These are phyloP conservation scores for Boletus subparvulus DNA, from an alignment of 768 basidiomycete genomes.

Conservation along the genomic window DNA sequence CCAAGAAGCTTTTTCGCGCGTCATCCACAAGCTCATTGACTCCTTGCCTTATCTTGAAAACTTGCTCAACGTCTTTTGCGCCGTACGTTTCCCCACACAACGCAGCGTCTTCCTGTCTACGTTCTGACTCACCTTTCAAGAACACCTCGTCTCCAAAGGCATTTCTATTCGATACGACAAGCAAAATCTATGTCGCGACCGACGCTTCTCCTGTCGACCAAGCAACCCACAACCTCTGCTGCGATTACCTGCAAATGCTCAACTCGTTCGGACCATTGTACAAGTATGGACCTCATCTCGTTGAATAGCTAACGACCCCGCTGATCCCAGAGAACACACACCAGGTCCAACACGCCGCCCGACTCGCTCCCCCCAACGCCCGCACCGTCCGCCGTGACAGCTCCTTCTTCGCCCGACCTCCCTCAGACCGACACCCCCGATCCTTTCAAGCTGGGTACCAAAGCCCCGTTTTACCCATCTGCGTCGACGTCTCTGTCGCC, in stretches of 20 bases:
- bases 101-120: neutral
- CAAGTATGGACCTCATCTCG: constrained; percentile 47
- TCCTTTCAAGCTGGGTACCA: constrained; percentile 21
- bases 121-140: constrained; percentile 38
- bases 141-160: constrained; percentile 93
- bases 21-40: constrained; percentile 83
- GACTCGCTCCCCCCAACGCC: constrained; percentile 6
- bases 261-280: constrained; percentile 85
- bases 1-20: constrained; percentile 88
- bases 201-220: constrained; percentile 91
- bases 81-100: constrained; percentile 43
- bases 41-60: constrained; percentile 85
- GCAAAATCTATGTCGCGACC: constrained; percentile 88
- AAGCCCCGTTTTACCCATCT: constrained; percentile 64
- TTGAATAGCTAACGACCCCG: neutral
- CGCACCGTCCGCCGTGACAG: constrained; percentile 4
- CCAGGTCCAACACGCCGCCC: constrained; percentile 22
- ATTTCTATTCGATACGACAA: constrained; percentile 85
- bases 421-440: constrained; percentile 4
- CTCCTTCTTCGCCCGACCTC: neutral
- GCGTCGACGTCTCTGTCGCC: constrained; percentile 64
- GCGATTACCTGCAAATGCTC: constrained; percentile 86
- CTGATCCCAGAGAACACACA: constrained; percentile 7
- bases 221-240: constrained; percentile 84
- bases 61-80: constrained; percentile 81